A percentile compares a stretch with the other conserved stretches of the same genome.
These are phyloP conservation scores for Berkeleyomyces rouxiae DNA, from an alignment of 2,329 filamentous ascomycete species.

Conservation along the genomic window DNA sequence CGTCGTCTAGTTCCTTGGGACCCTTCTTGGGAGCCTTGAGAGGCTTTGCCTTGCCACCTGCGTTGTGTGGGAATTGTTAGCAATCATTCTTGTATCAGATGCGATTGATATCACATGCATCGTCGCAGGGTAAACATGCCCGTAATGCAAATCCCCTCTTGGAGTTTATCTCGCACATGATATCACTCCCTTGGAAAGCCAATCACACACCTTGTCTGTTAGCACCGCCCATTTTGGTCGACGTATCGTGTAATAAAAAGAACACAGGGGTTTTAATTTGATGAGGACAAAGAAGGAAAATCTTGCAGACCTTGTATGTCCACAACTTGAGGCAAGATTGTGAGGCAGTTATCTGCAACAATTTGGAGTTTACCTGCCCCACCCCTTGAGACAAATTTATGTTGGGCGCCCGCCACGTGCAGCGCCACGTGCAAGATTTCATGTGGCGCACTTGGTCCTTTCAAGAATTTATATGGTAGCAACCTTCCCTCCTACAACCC, in stretches of 20 bases:
- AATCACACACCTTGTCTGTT: conserved; percentile 45
- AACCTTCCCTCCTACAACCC: too few species aligned
- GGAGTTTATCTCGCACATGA: too few species aligned
- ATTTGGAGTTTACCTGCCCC: background rate
- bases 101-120: background rate
- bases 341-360: background rate
- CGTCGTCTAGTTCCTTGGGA: conserved; percentile 68
- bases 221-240: conserved; percentile 43
- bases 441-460: too few species aligned
- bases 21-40: conserved; percentile 82
- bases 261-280: conserved; percentile 5
- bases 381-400: background rate
- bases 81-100: background rate
- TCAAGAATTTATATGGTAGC: too few species aligned
- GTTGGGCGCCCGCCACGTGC: background rate
- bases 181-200: too few species aligned
- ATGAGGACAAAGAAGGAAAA: background rate
- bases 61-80: conserved; percentile 2
- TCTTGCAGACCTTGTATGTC: conserved; percentile 2
- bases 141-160: background rate
- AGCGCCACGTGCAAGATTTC: too few species aligned
- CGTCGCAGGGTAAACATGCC: background rate
- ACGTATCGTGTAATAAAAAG: too few species aligned
- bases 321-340: background rate
- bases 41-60: conserved; percentile 70